Conservation (phyloP, 257 asterid species). For the Plantago elongata region DNA sequence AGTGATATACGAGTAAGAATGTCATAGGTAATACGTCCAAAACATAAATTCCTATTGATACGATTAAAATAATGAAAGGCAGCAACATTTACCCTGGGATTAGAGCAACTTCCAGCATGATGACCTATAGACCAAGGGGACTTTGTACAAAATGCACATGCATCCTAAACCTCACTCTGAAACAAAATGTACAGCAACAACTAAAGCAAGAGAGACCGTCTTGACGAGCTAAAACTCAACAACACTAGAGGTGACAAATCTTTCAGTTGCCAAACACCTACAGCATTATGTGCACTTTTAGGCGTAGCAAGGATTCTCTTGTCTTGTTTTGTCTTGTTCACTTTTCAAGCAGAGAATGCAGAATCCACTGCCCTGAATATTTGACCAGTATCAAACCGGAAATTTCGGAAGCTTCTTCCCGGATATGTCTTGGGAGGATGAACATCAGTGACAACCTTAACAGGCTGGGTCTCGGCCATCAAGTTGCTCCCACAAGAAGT, state of each 20-base stretch:
- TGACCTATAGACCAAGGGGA: conserved; percentile 13
- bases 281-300: conserved; percentile 23
- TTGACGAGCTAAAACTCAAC: neutral
- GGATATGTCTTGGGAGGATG: conserved; percentile 35
- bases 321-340: conserved; percentile 1
- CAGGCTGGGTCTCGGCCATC: conserved; percentile 38
- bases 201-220: conserved; percentile 19
- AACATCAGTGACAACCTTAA: conserved; percentile 38
- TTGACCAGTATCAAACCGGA: conserved; percentile 57
- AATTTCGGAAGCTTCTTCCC: conserved; percentile 63
- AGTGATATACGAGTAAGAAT: too few relatives aligned
- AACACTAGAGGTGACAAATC: conserved; percentile 2
- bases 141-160: conserved; percentile 30
- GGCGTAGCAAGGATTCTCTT: conserved; percentile 7
- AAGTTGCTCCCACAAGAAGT: conserved; percentile 59
- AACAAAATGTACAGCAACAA: conserved; percentile 25
- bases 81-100: neutral
- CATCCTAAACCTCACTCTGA: conserved; percentile 2
- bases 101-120: conserved; percentile 7
- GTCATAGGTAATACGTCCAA: too few relatives aligned
- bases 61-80: neutral
- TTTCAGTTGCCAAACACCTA: conserved; percentile 6
- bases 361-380: conserved; percentile 60
- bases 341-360: conserved; percentile 40
- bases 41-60: neutral